Conservation (phyloP, 495 filamentous ascomycete species). For the Halenospora varia region DNA sequence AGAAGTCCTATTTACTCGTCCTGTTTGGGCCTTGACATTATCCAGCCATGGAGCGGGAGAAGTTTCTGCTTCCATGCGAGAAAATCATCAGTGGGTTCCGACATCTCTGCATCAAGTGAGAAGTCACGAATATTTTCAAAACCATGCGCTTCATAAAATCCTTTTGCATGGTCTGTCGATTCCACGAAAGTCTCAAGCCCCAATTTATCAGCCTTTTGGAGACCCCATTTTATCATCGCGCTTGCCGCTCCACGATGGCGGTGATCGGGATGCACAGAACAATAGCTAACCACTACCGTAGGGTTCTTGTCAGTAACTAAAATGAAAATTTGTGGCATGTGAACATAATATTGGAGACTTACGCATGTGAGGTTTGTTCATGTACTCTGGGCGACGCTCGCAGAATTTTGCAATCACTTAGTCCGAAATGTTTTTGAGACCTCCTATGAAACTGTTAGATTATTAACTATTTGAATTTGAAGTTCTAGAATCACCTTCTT, state of each 20-base stretch:
- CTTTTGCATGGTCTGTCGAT: slow-evolving; percentile 33
- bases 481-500: background rate
- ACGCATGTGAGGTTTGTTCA: background rate
- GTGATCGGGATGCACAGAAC: slow-evolving; percentile 31
- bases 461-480: background rate
- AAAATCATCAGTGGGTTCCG: background rate
- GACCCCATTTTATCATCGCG: slow-evolving; percentile 37
- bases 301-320: background rate
- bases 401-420: background rate
- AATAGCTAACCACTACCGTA: background rate
- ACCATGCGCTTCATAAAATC: slow-evolving; percentile 35
- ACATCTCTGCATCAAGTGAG: background rate
- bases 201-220: slow-evolving; percentile 33
- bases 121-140: slow-evolving; percentile 17
- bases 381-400: background rate
- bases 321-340: too few species aligned
- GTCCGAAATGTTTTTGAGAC: background rate
- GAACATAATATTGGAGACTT: too few species aligned
- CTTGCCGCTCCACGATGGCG: slow-evolving; percentile 34
- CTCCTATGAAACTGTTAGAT: background rate
- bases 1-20: too few species aligned
- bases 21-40: background rate
- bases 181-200: slow-evolving; percentile 37
- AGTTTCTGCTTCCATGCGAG: background rate
- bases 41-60: background rate